Percentiles rank a stretch among this genome's conserved stretches.
Conservation (phyloP, 129 eudicot genomes). For the Kitagawia praeruptora region DNA sequence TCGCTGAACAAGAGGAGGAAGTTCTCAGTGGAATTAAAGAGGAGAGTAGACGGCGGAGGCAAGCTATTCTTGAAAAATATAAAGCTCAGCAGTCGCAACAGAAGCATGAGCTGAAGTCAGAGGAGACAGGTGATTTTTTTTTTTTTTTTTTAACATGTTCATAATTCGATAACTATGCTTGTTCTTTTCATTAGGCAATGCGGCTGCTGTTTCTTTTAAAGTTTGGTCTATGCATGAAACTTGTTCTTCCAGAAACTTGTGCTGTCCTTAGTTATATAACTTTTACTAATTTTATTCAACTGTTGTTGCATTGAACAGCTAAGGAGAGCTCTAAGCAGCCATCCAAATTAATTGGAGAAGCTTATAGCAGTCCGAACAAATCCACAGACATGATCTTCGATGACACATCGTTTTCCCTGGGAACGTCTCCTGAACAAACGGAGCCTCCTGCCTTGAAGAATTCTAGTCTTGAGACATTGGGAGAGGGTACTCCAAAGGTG, state of each 20-base stretch:
- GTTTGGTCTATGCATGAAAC: no score
- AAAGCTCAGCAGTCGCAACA: constrained; percentile 24
- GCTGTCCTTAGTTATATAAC: no score
- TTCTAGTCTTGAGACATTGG: constrained; percentile 30
- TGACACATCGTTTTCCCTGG: constrained; percentile 20
- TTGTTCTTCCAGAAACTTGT: no score
- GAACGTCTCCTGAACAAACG: constrained; percentile 28
- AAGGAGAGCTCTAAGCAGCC: constrained; percentile 20
- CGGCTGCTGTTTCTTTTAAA: no score
- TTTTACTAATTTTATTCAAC: not conserved
- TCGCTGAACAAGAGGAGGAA: no score
- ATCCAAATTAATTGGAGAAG: constrained; percentile 13
- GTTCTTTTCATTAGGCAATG: no score
- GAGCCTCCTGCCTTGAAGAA: constrained; percentile 12
- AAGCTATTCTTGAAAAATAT: constrained; percentile 52
- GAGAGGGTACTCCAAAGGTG: constrained; percentile 53
- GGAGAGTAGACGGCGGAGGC: constrained; percentile 51
- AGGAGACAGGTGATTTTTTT: constrained; percentile 10
- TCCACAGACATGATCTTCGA: constrained; percentile 17
- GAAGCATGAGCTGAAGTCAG: constrained; percentile 11
- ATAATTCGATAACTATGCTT: not conserved
- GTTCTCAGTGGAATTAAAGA: constrained; percentile 55
- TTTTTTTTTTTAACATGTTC: not conserved
- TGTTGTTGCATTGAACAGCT: constrained; percentile 13
- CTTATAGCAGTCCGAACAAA: constrained; percentile 11